Conservation (phyloP, 1,139 yeast species). For the Hanseniaspora gamundiae region DNA sequence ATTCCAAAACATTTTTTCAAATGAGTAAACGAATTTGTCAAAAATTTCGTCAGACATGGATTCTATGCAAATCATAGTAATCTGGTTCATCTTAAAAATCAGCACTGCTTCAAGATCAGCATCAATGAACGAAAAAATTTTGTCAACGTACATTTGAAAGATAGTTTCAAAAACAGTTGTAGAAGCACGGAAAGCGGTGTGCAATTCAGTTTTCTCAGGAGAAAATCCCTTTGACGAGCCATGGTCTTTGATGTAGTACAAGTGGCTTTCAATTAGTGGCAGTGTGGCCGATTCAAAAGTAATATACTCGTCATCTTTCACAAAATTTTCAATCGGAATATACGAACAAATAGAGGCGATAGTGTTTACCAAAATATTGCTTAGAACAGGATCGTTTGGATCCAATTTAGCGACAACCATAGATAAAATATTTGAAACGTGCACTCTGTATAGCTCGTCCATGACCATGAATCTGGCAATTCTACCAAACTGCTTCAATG, state of each 20-base stretch:
- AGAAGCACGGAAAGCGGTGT: slow-evolving; percentile 57
- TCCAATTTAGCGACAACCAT: slow-evolving; percentile 75
- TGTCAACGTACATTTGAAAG: slow-evolving; percentile 43
- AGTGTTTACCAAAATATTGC: slow-evolving; percentile 57
- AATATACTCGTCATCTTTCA: slow-evolving; percentile 27
- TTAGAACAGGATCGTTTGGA: slow-evolving; percentile 71
- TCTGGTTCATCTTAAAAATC: slow-evolving; percentile 41
- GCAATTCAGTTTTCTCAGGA: slow-evolving; percentile 33
- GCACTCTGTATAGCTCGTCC: slow-evolving; percentile 61
- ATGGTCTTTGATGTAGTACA: slow-evolving; percentile 35
- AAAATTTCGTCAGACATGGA: slow-evolving; percentile 59
- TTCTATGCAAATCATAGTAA: slow-evolving; percentile 55
- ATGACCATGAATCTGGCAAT: slow-evolving; percentile 57
- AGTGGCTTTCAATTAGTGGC: slow-evolving; percentile 51
- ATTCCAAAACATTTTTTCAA: slow-evolving; percentile 49
- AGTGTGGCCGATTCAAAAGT: slow-evolving; percentile 45
- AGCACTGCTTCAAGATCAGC: slow-evolving; percentile 50
- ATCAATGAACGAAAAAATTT: slow-evolving; percentile 56
- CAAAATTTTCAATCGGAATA: slow-evolving; percentile 54
- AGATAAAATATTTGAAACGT: slow-evolving; percentile 59
- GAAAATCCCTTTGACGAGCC: slow-evolving; percentile 16
- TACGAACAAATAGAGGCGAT: slow-evolving; percentile 62
- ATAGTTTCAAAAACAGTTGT: slow-evolving; percentile 60
- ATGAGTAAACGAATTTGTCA: slow-evolving; percentile 22
- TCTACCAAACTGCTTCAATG: slow-evolving; percentile 55